These are phyloP conservation scores for Aspergillus hancockii DNA, from an alignment of 495 filamentous ascomycete species.

Conservation along the genomic window DNA sequence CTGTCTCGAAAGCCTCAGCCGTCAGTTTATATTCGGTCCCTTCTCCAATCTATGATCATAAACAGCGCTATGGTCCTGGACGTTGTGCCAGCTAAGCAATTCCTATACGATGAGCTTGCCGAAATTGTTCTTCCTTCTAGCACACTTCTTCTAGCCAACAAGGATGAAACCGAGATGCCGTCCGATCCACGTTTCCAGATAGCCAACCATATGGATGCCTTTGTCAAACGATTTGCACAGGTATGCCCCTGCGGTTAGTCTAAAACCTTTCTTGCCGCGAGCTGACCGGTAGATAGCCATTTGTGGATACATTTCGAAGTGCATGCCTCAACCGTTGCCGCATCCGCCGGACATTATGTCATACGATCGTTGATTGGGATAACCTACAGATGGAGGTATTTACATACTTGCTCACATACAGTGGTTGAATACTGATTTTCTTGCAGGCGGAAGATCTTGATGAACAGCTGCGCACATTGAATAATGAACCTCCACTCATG, in stretches of 20 bases:
- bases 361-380: constrained; percentile 82
- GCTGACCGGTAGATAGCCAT: constrained; percentile 54
- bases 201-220: constrained; percentile 74
- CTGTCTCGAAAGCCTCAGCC: constrained; percentile 80
- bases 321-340: constrained; percentile 90
- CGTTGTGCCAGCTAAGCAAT: constrained; percentile 64
- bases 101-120: constrained; percentile 77
- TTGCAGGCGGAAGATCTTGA: constrained; percentile 72
- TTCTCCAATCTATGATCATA: constrained; percentile 77
- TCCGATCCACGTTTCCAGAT: constrained; percentile 76
- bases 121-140: constrained; percentile 74
- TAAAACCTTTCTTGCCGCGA: too few species aligned
- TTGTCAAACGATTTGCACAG: constrained; percentile 69
- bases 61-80: constrained; percentile 67
- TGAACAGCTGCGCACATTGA: constrained; percentile 63
- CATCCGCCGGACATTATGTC: constrained; percentile 78
- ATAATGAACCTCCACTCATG: constrained; percentile 59
- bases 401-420: neutral
- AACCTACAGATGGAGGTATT: constrained; percentile 73
- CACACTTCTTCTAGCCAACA: constrained; percentile 68
- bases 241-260: too few species aligned
- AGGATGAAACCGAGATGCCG: constrained; percentile 74
- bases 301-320: constrained; percentile 77
- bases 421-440: constrained; percentile 7
- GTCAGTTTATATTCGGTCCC: constrained; percentile 77